Evolutionary conservation across 768 basidiomycete genomes (phyloP).

Genomic region (Cystobasidium ongulense): DNA sequence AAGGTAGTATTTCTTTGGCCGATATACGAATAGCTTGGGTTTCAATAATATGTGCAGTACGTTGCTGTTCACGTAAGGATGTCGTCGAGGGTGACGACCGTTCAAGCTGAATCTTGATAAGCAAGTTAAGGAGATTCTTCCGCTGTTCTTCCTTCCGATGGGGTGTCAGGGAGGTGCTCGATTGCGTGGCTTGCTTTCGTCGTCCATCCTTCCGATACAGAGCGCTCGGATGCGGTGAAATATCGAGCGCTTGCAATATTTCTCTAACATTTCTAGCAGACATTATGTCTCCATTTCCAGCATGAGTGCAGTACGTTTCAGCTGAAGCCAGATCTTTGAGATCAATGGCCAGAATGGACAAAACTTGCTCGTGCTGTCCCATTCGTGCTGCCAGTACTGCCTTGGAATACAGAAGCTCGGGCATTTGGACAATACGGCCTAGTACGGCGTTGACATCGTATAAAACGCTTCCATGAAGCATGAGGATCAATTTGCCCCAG

Average conservation of each 20-base stretch:
- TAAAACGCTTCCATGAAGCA: slow-evolving; percentile 7
- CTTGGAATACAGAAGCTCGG: slow-evolving; percentile 60
- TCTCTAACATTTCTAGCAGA: slow-evolving; percentile 49
- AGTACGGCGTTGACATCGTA: slow-evolving; percentile 56
- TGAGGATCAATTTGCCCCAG: slow-evolving; percentile 20
- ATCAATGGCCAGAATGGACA: slow-evolving; percentile 60
- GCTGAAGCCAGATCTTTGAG: slow-evolving; percentile 68
- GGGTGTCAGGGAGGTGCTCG: background rate
- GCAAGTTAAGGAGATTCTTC: slow-evolving; percentile 4
- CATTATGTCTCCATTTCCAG: slow-evolving; percentile 58
- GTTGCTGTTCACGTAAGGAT: background rate
- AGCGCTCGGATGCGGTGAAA: background rate
- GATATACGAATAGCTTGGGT: slow-evolving; percentile 21
- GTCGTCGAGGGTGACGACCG: background rate
- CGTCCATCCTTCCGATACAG: slow-evolving; percentile 17
- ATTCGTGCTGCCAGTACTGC: slow-evolving; percentile 72
- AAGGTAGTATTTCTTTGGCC: slow-evolving; percentile 45
- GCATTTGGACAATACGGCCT: slow-evolving; percentile 50
- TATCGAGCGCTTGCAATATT: background rate
- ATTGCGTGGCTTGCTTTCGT: background rate
- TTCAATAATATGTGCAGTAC: slow-evolving; percentile 16
- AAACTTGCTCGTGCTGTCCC: slow-evolving; percentile 57
- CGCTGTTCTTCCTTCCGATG: background rate
- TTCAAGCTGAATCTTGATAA: slow-evolving; percentile 30
- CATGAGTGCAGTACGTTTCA: slow-evolving; percentile 74